Evolutionary conservation across 1,284 basidiomycete species (phyloP), one percentile per base, ranked within the genome.

Genomic region (Marasmius fiardii): DNA sequence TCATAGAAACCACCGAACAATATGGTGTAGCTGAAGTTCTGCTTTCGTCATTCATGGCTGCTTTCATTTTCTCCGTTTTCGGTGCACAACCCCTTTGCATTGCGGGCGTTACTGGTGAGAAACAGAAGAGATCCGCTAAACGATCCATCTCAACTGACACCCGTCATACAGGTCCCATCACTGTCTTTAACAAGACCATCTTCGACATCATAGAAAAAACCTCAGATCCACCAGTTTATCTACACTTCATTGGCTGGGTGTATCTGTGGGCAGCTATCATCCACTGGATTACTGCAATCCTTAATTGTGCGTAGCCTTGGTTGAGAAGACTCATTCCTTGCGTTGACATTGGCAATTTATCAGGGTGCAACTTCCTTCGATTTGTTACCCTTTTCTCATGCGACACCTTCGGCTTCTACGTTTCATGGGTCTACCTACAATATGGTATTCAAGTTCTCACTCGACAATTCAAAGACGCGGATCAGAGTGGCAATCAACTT

Each of bases 371-470:
- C 65, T 88, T 91, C 59, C 77, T 94, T 34, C 83, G 81, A 78
- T 94, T 92, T 65, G 92, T 96, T 24, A 95, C 94, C 0, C 78
- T 93, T 12, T 91, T 98, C 75, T 92, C 93, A 1, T 95, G 92
- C 65, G 92, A 97, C 63, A 97, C 94, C 0, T 96, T 96, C 66
- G 93, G 95, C 2, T 94, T 95, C 70, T 94, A 94, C 67, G 92
- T 95, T 4, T 85, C 85, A 14, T 88, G 85, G 83, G 86, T 94
- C 1, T 95, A 95, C 65, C 80, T 94, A n/a, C 89, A 94, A 71
- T 93, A 93, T 59, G 92, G 92, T 18, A 83, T 93, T 10, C 92
- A 94, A 72, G 84, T 93, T 23, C 73, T 91, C 58, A 90, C 87
- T 0, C 81, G 90, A 43, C 88, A 93, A 65, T 85, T 93, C 39